Conservation (phyloP, 495 filamentous ascomycete species). For the Penicillium coffeae region DNA sequence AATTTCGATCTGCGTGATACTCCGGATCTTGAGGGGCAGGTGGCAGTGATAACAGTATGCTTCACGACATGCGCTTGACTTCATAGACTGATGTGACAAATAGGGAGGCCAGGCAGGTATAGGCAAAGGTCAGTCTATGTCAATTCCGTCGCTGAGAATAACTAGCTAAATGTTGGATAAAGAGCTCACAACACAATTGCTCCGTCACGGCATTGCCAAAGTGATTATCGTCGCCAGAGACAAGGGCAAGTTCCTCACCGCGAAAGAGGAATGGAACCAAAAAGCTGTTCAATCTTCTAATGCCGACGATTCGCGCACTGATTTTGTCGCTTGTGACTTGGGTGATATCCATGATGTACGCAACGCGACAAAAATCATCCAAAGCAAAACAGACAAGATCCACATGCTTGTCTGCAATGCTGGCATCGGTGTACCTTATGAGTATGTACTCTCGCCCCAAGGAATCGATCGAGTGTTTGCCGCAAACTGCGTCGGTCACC, state of each 20-base stretch:
- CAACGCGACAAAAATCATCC: slow-evolving; percentile 17
- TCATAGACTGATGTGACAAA: background rate
- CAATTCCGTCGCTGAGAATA: background rate
- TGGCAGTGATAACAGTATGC: slow-evolving; percentile 36
- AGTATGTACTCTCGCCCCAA: slow-evolving; percentile 25
- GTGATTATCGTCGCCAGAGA: slow-evolving; percentile 34
- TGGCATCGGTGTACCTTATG: slow-evolving; percentile 12
- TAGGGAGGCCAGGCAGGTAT: slow-evolving; percentile 40
- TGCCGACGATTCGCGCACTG: slow-evolving; percentile 18
- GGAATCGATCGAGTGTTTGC: slow-evolving; percentile 33
- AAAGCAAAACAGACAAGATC: slow-evolving; percentile 17
- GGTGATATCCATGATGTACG: slow-evolving; percentile 24
- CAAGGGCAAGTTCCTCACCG: slow-evolving; percentile 17
- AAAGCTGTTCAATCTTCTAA: slow-evolving; percentile 14
- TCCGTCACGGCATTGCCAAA: slow-evolving; percentile 35
- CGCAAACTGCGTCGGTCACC: slow-evolving; percentile 39
- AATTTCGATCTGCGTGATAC: slow-evolving; percentile 24
- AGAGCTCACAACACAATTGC: slow-evolving; percentile 38
- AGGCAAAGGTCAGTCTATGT: slow-evolving; percentile 21
- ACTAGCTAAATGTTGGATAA: background rate
- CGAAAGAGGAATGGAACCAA: slow-evolving; percentile 21
- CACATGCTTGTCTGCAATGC: slow-evolving; percentile 42
- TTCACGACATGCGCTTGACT: background rate
- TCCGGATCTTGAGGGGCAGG: slow-evolving; percentile 28
- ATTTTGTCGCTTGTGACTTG: slow-evolving; percentile 34